phyloP scores from a whole-genome alignment of 139 green algal species.

The Chlamydomonas incerta region DNA sequence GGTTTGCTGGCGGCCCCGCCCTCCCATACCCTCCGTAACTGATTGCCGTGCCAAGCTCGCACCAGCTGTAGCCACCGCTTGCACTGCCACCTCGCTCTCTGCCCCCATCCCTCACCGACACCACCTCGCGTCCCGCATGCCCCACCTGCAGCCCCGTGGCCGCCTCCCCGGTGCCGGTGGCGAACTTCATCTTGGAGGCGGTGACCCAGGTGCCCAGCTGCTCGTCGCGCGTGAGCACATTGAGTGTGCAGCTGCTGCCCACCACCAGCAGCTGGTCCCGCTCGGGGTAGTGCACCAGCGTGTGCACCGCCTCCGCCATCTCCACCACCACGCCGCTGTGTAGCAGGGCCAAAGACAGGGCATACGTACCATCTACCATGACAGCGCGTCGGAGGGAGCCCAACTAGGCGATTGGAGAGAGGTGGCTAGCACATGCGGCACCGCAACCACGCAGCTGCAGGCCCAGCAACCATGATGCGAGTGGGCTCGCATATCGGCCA shows the following conservation, averaged over 20 bases:
- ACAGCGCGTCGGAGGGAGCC: too few species aligned
- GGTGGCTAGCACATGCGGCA: too few species aligned
- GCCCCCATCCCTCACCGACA: not conserved
- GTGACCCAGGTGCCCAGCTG: conserved; percentile 39
- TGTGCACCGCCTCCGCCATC: conserved; percentile 37
- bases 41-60: too few species aligned
- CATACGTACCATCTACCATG: too few species aligned
- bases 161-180: conserved; percentile 56
- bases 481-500: too few species aligned
- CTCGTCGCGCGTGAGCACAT: conserved; percentile 51
- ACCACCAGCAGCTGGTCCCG: conserved; percentile 61
- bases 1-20: too few species aligned
- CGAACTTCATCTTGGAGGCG: conserved; percentile 59
- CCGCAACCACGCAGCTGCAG: too few species aligned
- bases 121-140: not conserved
- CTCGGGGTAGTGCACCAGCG: conserved; percentile 56
- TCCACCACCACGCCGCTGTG: conserved; percentile 21
- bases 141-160: conserved; percentile 50
- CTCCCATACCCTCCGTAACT: too few species aligned
- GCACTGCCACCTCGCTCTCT: too few species aligned
- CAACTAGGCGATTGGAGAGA: too few species aligned
- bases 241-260: conserved; percentile 46
- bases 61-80: too few species aligned
- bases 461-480: too few species aligned
- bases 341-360: not conserved